phyloP scores from a whole-genome alignment of 805 yeast species.

The Hanseniaspora singularis region DNA sequence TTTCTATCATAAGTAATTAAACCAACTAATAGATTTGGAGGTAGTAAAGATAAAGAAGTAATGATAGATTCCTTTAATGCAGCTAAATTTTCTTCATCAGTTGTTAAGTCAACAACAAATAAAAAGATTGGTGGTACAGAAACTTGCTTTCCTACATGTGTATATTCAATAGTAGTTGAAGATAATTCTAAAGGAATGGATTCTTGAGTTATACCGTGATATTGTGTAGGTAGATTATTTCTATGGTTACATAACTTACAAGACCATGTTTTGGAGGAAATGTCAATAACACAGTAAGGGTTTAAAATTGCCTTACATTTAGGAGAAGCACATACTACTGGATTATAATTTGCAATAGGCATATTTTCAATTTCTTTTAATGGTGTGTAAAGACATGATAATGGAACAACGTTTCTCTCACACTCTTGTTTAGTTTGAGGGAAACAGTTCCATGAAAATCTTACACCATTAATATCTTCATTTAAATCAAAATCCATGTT shows the following conservation, averaged over 20 bases:
- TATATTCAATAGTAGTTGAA: conserved; percentile 70
- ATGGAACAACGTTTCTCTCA: conserved; percentile 81
- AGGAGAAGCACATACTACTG: conserved; percentile 60
- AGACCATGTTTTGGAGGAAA: conserved; percentile 64
- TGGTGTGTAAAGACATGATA: conserved; percentile 93
- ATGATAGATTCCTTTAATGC: conserved; percentile 73
- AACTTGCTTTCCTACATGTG: conserved; percentile 61
- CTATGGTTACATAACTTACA: conserved; percentile 74
- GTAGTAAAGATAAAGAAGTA: conserved; percentile 63
- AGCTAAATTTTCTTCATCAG: conserved; percentile 74
- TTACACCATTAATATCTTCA: conserved; percentile 64
- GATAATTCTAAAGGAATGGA: conserved; percentile 71
- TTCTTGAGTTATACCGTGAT: conserved; percentile 61
- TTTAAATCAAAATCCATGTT: conserved; percentile 42
- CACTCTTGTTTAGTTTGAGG: conserved; percentile 87
- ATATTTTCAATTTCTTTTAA: conserved; percentile 65
- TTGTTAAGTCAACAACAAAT: conserved; percentile 79
- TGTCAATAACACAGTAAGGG: conserved; percentile 74
- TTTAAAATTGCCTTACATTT: conserved; percentile 78
- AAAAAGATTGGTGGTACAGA: conserved; percentile 76
- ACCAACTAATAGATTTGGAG: conserved; percentile 82
- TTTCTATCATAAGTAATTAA: conserved; percentile 76
- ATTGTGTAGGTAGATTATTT: conserved; percentile 72
- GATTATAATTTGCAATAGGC: conserved; percentile 74
- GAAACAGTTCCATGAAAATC: conserved; percentile 72